These are phyloP conservation scores for Pisolithus sp. DNA, from an alignment of 768 basidiomycete genomes.

Conservation along the genomic window DNA sequence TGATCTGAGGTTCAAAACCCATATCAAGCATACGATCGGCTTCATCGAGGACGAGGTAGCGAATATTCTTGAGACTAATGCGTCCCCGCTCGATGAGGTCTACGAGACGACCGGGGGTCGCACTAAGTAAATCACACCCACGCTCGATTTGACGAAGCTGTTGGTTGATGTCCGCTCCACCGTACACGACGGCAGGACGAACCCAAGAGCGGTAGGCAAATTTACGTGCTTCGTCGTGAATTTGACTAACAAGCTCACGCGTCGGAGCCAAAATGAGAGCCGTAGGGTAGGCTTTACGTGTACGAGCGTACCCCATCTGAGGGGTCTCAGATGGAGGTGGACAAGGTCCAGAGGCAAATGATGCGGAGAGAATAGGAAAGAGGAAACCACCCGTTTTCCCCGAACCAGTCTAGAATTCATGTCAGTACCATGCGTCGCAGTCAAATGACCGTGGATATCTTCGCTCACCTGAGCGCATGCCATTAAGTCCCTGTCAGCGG, in stretches of 20 bases:
- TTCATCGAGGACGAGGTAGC: slow-evolving; percentile 97
- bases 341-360: slow-evolving; percentile 78
- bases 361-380: slow-evolving; percentile 95
- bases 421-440: slow-evolving; percentile 5
- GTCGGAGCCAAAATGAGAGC: slow-evolving; percentile 98
- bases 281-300: slow-evolving; percentile 91
- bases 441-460: slow-evolving; percentile 6
- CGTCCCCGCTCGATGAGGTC: slow-evolving; percentile 97
- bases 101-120: slow-evolving; percentile 95
- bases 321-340: slow-evolving; percentile 52
- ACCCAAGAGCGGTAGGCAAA: slow-evolving; percentile 99
- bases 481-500: slow-evolving; percentile 84
- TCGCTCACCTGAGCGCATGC: slow-evolving; percentile 80
- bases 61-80: slow-evolving; percentile 93
- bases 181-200: slow-evolving; percentile 96
- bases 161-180: slow-evolving; percentile 95
- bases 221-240: slow-evolving; percentile 98
- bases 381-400: slow-evolving; percentile 99
- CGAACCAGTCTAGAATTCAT: slow-evolving; percentile 79
- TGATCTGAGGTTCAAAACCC: slow-evolving; percentile 99
- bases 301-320: slow-evolving; percentile 49
- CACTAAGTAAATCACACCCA: slow-evolving; percentile 94
- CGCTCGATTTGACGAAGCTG: slow-evolving; percentile 93
- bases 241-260: slow-evolving; percentile 97
- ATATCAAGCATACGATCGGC: slow-evolving; percentile 99